phyloP scores from a whole-genome alignment of 768 basidiomycete genomes.

The Lentinula aciculospora region DNA sequence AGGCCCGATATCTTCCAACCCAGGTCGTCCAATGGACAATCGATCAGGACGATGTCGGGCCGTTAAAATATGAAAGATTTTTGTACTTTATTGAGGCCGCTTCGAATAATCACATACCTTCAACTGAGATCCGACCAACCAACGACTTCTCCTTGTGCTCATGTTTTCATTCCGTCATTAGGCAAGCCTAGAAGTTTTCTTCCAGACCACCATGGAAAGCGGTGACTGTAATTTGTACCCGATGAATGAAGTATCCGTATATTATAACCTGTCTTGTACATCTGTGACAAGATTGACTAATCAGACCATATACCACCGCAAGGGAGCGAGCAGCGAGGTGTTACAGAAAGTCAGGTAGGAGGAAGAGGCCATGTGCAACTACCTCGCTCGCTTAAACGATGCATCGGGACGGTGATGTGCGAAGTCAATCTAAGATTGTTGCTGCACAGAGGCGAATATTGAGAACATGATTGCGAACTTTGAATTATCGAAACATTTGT shows the following conservation, averaged over 20 bases:
- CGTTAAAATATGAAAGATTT: conserved; percentile 4
- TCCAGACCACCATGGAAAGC: neutral
- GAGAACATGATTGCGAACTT: neutral
- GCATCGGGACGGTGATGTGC: neutral
- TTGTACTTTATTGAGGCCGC: conserved; percentile 7
- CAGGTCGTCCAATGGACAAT: conserved; percentile 4
- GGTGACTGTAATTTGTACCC: neutral
- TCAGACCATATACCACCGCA: neutral
- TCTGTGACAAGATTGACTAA: neutral
- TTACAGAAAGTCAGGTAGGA: neutral
- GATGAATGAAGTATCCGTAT: neutral
- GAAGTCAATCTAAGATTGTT: conserved; percentile 6
- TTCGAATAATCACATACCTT: conserved; percentile 2
- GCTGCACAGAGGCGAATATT: neutral
- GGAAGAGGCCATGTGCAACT: neutral
- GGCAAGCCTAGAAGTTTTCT: neutral
- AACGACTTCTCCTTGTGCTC: conserved; percentile 1
- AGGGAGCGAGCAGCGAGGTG: neutral
- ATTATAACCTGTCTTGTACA: neutral
- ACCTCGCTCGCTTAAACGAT: neutral
- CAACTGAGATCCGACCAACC: conserved; percentile 7
- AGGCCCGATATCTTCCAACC: conserved; percentile 10
- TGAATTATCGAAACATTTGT: too few species aligned
- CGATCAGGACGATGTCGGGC: conserved; percentile 8
- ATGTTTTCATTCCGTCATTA: conserved; percentile 9